A percentile compares a stretch with the other conserved stretches of the same genome.
phyloP scores from a whole-genome alignment of 2,329 filamentous ascomycete genomes.

The Curvularia eragrostidis region DNA sequence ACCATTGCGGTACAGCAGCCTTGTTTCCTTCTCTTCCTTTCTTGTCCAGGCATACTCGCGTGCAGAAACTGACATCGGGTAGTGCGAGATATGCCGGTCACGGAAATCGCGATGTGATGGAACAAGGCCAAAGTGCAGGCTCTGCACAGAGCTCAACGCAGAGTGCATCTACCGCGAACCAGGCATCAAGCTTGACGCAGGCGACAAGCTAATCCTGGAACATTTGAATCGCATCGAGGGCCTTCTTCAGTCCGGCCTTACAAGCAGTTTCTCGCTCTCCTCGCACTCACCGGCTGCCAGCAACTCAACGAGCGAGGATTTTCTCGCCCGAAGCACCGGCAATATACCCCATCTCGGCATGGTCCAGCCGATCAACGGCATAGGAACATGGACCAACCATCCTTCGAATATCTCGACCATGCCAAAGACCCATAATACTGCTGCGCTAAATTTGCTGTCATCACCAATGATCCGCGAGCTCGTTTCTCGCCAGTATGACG shows the following conservation, averaged over 20 bases:
- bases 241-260: conserved; percentile 73
- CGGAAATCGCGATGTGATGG: conserved; percentile 82
- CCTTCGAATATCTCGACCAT: conserved; percentile 78
- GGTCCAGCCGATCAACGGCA: conserved; percentile 58
- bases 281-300: conserved; percentile 61
- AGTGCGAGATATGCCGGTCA: conserved; percentile 84
- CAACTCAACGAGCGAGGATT: conserved; percentile 55
- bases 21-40: not conserved
- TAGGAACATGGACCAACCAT: conserved; percentile 73
- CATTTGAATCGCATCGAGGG: conserved; percentile 78
- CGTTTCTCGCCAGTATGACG: conserved; percentile 78
- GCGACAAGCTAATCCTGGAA: conserved; percentile 84
- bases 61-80: conserved; percentile 32
- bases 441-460: conserved; percentile 77
- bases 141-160: conserved; percentile 81
- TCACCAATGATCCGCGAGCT: conserved; percentile 82
- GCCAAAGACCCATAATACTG: conserved; percentile 84
- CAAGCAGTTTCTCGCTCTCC: conserved; percentile 62
- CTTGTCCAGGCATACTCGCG: not conserved
- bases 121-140: conserved; percentile 80
- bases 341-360: conserved; percentile 47
- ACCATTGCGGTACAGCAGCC: conserved; percentile 49
- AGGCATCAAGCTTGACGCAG: conserved; percentile 84
- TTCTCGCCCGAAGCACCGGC: conserved; percentile 48
- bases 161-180: conserved; percentile 86